Conservation (phyloP, 2,329 filamentous ascomycete species). For the Colletotrichum agaves region DNA sequence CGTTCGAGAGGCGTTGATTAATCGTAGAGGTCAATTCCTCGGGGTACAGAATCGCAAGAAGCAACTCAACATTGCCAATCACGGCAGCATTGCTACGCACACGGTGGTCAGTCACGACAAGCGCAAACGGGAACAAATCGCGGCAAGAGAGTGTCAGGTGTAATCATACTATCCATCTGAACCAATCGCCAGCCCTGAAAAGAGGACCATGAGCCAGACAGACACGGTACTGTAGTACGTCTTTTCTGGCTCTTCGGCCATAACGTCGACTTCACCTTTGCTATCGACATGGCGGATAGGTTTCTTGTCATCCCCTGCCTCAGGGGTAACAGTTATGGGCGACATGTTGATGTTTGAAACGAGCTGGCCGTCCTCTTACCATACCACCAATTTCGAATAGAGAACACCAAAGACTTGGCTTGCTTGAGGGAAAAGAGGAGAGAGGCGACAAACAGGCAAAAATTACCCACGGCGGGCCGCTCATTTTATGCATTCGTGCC, state of each 20-base stretch:
- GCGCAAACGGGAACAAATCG: background rate
- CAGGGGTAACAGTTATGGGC: too few species aligned
- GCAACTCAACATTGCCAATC: slow-evolving; percentile 56
- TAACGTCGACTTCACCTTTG: background rate
- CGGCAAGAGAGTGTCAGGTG: slow-evolving; percentile 1
- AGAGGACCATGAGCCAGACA: slow-evolving; percentile 56
- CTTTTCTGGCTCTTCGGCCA: slow-evolving; percentile 38
- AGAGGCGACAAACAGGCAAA: too few species aligned
- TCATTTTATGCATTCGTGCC: background rate
- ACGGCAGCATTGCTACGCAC: slow-evolving; percentile 52
- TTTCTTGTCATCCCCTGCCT: background rate
- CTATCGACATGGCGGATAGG: background rate
- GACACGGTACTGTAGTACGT: slow-evolving; percentile 52
- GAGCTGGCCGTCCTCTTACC: too few species aligned
- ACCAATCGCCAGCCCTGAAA: slow-evolving; percentile 57
- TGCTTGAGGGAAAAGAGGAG: background rate
- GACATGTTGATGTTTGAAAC: too few species aligned
- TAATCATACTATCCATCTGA: slow-evolving; percentile 54
- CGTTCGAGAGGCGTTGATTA: slow-evolving; percentile 63
- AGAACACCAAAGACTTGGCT: too few species aligned
- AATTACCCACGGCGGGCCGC: background rate
- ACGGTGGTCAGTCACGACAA: background rate
- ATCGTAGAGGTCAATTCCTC: slow-evolving; percentile 54
- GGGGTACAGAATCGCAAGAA: slow-evolving; percentile 55
- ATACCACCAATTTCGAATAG: too few species aligned